These are phyloP conservation scores for Lanmaoa rubissima DNA, from an alignment of 768 basidiomycete species.

Conservation along the genomic window DNA sequence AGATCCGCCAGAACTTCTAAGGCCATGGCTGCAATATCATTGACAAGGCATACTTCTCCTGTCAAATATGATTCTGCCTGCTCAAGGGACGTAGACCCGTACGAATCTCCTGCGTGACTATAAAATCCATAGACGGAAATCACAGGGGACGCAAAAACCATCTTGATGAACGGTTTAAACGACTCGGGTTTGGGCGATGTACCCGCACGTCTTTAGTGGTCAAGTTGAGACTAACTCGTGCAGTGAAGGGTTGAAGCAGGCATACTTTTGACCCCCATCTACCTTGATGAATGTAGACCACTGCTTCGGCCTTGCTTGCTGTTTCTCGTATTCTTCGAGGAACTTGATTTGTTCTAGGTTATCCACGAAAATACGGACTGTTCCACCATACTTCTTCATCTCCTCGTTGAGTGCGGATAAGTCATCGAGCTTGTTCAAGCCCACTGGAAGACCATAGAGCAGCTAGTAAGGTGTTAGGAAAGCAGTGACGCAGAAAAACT, in stretches of 20 bases:
- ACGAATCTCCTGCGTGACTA: conserved; percentile 74
- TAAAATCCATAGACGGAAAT: conserved; percentile 82
- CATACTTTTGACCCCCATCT: conserved; percentile 75
- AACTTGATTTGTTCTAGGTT: conserved; percentile 68
- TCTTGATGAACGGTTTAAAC: conserved; percentile 55
- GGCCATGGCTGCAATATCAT: conserved; percentile 58
- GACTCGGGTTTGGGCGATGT: conserved; percentile 49
- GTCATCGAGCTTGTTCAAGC: conserved; percentile 68
- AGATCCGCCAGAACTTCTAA: conserved; percentile 44
- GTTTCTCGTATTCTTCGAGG: conserved; percentile 58
- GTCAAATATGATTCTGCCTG: conserved; percentile 67
- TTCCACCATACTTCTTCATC: conserved; percentile 52
- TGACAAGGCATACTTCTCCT: conserved; percentile 68
- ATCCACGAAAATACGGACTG: conserved; percentile 70
- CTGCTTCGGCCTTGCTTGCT: conserved; percentile 36
- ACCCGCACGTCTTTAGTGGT: conserved; percentile 65
- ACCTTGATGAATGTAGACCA: conserved; percentile 86
- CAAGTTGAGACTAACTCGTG: conserved; percentile 9
- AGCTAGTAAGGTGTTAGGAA: conserved; percentile 46
- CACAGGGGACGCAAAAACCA: conserved; percentile 50
- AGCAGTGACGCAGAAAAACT: not conserved
- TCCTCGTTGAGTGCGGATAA: conserved; percentile 58
- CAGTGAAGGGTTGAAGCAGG: not conserved
- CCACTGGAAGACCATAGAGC: conserved; percentile 75
- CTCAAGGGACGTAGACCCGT: conserved; percentile 65